Evolutionary conservation across 352 stramenopile species (phyloP).

Genomic region (Globisporangium perplexum): DNA sequence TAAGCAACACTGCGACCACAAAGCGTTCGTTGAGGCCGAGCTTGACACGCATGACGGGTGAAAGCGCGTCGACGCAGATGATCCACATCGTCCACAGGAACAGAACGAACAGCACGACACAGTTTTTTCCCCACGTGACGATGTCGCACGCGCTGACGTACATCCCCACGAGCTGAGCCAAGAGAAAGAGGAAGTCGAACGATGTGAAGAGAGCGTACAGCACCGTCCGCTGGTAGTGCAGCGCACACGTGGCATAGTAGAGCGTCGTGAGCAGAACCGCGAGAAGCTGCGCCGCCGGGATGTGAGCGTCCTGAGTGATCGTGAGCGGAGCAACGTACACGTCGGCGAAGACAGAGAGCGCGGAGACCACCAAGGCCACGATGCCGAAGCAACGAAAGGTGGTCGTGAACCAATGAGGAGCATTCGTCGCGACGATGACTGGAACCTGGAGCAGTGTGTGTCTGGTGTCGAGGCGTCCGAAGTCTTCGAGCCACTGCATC

Average conservation of each 20-base stretch:
- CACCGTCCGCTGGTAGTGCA: conserved; percentile 8
- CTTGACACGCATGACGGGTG: conserved; percentile 11
- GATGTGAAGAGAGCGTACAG: conserved; percentile 6
- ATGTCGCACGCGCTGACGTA: conserved; percentile 16
- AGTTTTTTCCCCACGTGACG: conserved; percentile 11
- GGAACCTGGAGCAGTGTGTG: neutral
- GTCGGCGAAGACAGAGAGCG: neutral
- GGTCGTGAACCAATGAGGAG: neutral
- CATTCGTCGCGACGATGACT: too few relatives aligned
- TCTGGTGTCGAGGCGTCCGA: neutral
- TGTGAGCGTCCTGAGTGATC: neutral
- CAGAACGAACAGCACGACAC: neutral
- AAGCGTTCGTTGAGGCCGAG: conserved; percentile 5
- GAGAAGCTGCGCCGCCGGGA: neutral
- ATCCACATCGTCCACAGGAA: conserved; percentile 18
- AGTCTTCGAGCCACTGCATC: conserved; percentile 4
- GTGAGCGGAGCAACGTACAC: neutral
- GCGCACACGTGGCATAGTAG: neutral
- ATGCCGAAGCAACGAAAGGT: neutral
- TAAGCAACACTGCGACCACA: conserved; percentile 3
- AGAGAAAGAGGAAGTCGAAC: conserved; percentile 29
- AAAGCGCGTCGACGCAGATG: conserved; percentile 18
- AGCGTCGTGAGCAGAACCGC: neutral
- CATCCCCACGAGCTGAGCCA: conserved; percentile 13
- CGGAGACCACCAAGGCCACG: neutral